Evolutionary conservation across 2,329 filamentous ascomycete genomes (phyloP).

Genomic region (Xylariales sp.): DNA sequence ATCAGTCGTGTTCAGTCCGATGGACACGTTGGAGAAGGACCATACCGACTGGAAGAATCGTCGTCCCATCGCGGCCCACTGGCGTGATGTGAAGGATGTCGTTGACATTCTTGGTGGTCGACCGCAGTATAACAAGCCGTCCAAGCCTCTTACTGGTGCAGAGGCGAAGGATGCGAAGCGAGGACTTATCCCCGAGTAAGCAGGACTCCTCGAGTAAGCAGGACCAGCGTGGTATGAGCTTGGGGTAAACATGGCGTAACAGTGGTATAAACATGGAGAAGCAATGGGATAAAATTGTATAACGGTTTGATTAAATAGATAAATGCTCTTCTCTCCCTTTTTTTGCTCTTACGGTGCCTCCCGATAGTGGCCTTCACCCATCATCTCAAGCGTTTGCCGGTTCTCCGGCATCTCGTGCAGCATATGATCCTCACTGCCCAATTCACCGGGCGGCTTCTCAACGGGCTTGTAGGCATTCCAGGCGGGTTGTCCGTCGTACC

Average conservation of each 20-base stretch:
- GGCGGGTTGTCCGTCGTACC: slow-evolving; percentile 7
- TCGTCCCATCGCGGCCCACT: slow-evolving; percentile 78
- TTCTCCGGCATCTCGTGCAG: slow-evolving; percentile 30
- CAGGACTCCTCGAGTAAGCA: no score
- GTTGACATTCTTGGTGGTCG: slow-evolving; percentile 83
- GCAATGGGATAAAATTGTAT: not conserved
- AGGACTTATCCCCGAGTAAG: slow-evolving; percentile 34
- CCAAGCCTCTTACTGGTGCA: slow-evolving; percentile 45
- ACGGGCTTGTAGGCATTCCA: slow-evolving; percentile 9
- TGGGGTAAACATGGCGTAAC: not conserved
- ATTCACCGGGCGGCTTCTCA: slow-evolving; percentile 19
- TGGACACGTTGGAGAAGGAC: slow-evolving; percentile 73
- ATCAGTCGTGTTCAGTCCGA: slow-evolving; percentile 78
- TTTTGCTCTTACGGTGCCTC: slow-evolving; percentile 13
- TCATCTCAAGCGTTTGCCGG: slow-evolving; percentile 27
- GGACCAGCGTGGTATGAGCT: not conserved
- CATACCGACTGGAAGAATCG: slow-evolving; percentile 94
- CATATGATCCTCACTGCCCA: slow-evolving; percentile 14
- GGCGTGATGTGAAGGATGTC: slow-evolving; percentile 72
- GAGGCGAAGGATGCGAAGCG: slow-evolving; percentile 59
- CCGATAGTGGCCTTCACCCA: slow-evolving; percentile 29
- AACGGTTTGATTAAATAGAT: not conserved
- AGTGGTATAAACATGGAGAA: slow-evolving; percentile 3
- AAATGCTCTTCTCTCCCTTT: not conserved
- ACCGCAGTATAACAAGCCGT: slow-evolving; percentile 46